Conservation (phyloP, 1,284 basidiomycete genomes). For the Leucoagaricus sp. region DNA sequence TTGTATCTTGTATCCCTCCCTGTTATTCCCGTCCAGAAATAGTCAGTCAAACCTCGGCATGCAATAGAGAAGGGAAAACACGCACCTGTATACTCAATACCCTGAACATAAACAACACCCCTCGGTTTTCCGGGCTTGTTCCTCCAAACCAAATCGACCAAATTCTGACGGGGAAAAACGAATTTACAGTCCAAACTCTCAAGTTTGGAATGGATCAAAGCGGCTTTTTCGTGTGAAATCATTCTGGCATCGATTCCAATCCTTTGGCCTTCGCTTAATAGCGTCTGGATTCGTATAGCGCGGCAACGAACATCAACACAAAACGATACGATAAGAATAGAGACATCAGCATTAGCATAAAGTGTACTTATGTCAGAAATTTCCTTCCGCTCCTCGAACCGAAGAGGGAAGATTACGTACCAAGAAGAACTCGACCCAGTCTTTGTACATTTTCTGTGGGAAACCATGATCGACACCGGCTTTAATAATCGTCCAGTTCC, state of each 20-base stretch:
- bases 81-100: conserved; percentile 74
- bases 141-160: conserved; percentile 86
- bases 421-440: conserved; percentile 81
- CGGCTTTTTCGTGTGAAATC: conserved; percentile 75
- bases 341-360: not conserved
- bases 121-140: conserved; percentile 70
- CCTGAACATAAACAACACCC: conserved; percentile 75
- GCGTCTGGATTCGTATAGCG: too few species aligned
- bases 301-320: too few species aligned
- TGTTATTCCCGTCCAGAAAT: conserved; percentile 20
- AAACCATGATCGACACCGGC: conserved; percentile 52
- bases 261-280: conserved; percentile 51
- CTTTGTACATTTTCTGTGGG: conserved; percentile 22
- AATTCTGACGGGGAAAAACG: conserved; percentile 74
- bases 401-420: conserved; percentile 38
- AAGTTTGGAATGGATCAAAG: conserved; percentile 59
- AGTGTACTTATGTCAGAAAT: not conserved
- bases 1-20: conserved; percentile 60
- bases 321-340: conserved; percentile 28
- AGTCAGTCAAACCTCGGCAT: not conserved
- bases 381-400: not conserved
- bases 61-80: conserved; percentile 11
- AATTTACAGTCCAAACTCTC: conserved; percentile 56
- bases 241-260: conserved; percentile 92
- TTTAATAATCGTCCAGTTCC: conserved; percentile 75